A percentile compares a stretch with the other conserved stretches of the same genome.
Evolutionary conservation across 2,329 filamentous ascomycete species (phyloP).

Genomic region (Zymoseptoria ardabiliae): DNA sequence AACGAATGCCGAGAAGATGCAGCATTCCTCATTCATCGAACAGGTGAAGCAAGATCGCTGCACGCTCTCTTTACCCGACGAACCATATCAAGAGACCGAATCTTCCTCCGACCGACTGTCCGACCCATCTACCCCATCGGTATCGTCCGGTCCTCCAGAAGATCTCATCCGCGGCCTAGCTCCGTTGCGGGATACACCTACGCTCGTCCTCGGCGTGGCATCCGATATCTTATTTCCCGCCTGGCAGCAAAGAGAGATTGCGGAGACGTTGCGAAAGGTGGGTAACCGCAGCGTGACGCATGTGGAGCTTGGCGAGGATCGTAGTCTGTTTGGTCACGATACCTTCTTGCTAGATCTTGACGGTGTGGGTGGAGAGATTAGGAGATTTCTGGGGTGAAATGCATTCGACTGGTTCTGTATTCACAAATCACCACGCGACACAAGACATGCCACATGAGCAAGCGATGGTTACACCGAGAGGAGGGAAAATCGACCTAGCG

Average conservation of each 20-base stretch:
- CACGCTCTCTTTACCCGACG: slow-evolving; percentile 72
- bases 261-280: slow-evolving; percentile 66
- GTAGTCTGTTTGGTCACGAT: slow-evolving; percentile 92
- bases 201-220: slow-evolving; percentile 85
- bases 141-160: slow-evolving; percentile 52
- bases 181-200: slow-evolving; percentile 65
- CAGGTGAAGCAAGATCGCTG: slow-evolving; percentile 47
- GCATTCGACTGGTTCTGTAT: no score
- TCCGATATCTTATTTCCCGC: slow-evolving; percentile 96
- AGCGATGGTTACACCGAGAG: no score
- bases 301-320: slow-evolving; percentile 85
- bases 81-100: slow-evolving; percentile 82
- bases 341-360: slow-evolving; percentile 90
- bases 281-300: slow-evolving; percentile 81
- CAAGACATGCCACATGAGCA: not conserved
- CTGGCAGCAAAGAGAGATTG: slow-evolving; percentile 95
- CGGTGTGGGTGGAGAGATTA: slow-evolving; percentile 79
- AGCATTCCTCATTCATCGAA: slow-evolving; percentile 23
- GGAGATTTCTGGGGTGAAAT: slow-evolving; percentile 62
- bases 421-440: no score
- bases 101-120: slow-evolving; percentile 35
- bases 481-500: no score
- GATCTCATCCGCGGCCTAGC: slow-evolving; percentile 74
- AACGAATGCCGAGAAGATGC: slow-evolving; percentile 52
- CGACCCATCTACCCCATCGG: slow-evolving; percentile 17